Evolutionary conservation across 495 filamentous ascomycete species (phyloP).

Genomic region (Daldinia decipiens): DNA sequence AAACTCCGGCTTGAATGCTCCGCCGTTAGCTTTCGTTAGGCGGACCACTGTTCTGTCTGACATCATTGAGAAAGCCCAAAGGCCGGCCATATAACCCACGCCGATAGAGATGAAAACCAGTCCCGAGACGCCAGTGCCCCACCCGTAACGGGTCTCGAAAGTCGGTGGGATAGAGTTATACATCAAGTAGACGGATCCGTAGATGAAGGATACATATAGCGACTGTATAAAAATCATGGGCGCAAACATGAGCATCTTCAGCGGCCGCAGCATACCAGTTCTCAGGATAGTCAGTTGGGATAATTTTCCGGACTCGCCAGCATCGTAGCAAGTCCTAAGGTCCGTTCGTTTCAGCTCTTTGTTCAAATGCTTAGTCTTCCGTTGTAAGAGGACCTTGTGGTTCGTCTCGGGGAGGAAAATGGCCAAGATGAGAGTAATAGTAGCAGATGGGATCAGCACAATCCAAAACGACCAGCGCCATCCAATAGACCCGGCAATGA

Average conservation of each 20-base stretch:
- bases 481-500: conserved; percentile 61
- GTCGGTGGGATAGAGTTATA: conserved; percentile 74
- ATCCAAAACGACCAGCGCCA: conserved; percentile 73
- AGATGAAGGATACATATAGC: conserved; percentile 77
- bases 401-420: conserved; percentile 66
- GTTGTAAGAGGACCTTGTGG: conserved; percentile 60
- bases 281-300: conserved; percentile 43
- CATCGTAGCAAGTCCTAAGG: conserved; percentile 50
- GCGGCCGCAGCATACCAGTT: conserved; percentile 60
- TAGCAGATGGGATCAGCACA: conserved; percentile 58
- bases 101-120: conserved; percentile 59
- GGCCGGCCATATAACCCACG: conserved; percentile 53
- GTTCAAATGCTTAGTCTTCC: conserved; percentile 56
- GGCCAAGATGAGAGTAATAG: conserved; percentile 55
- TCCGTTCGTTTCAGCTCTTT: conserved; percentile 49
- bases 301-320: conserved; percentile 22
- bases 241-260: conserved; percentile 65
- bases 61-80: conserved; percentile 49
- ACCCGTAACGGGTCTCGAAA: conserved; percentile 64
- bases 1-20: conserved; percentile 67
- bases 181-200: conserved; percentile 79
- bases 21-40: conserved; percentile 58
- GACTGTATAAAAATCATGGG: conserved; percentile 76
- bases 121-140: conserved; percentile 45
- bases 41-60: conserved; percentile 58